These are phyloP conservation scores for Erodium moschatum DNA, from an alignment of 441 rosid species.

Conservation along the genomic window DNA sequence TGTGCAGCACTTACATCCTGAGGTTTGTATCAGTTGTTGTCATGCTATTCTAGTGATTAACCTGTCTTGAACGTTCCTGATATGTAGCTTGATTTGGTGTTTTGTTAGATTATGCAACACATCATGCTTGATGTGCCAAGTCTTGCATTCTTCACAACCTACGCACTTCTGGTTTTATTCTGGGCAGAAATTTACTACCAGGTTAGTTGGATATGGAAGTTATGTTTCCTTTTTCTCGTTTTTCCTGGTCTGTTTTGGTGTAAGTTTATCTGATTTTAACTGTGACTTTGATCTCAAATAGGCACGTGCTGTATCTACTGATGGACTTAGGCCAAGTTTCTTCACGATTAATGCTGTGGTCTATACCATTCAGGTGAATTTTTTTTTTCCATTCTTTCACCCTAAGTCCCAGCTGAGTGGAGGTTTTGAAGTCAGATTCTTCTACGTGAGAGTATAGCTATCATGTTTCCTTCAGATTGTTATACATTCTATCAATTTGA, in stretches of 20 bases:
- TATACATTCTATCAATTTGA: background rate
- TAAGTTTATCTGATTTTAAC: slow-evolving; percentile 12
- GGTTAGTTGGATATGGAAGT: slow-evolving; percentile 28
- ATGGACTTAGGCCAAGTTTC: slow-evolving; percentile 77
- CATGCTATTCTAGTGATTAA: background rate
- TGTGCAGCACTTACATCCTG: slow-evolving; percentile 50
- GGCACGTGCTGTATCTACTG: slow-evolving; percentile 84
- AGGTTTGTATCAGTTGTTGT: slow-evolving; percentile 27
- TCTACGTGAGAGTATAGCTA: slow-evolving; percentile 17
- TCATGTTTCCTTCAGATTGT: background rate
- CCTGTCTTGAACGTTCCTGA: background rate
- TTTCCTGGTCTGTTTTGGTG: background rate
- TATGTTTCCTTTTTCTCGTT: background rate
- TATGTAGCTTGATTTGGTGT: slow-evolving; percentile 15
- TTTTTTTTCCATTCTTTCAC: slow-evolving; percentile 18
- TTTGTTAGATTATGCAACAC: slow-evolving; percentile 58
- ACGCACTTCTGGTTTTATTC: slow-evolving; percentile 74
- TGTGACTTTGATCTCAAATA: slow-evolving; percentile 25
- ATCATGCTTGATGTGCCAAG: slow-evolving; percentile 79
- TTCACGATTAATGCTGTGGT: slow-evolving; percentile 63
- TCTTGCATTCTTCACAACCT: slow-evolving; percentile 85
- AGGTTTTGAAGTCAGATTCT: slow-evolving; percentile 20
- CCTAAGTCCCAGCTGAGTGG: slow-evolving; percentile 14
- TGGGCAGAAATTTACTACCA: slow-evolving; percentile 96
- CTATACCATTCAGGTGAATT: slow-evolving; percentile 67